A percentile compares a stretch with the other conserved stretches of the same genome.
phyloP scores from a whole-genome alignment of 306 rosid genomes.

The Hippophae gyantsensis region DNA sequence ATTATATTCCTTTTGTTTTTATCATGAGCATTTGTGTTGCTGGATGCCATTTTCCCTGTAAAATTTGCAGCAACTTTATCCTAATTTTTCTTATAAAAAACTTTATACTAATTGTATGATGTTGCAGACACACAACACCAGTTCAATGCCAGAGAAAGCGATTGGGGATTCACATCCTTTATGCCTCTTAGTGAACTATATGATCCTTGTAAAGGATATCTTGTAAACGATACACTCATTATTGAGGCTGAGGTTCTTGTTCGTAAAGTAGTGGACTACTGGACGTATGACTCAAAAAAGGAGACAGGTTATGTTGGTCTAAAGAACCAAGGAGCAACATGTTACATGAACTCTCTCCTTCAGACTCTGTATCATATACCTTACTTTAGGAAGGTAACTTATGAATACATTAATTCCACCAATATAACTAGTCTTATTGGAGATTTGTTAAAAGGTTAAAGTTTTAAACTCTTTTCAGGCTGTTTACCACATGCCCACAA shows the following conservation, averaged over 20 bases:
- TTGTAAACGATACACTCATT: not conserved
- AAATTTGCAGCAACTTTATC: no score
- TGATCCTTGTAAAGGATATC: constrained; percentile 8
- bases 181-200: constrained; percentile 5
- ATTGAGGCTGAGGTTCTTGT: constrained; percentile 21
- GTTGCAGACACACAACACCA: not conserved
- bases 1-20: no score
- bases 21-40: no score
- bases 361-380: constrained; percentile 91
- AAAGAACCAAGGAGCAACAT: constrained; percentile 95
- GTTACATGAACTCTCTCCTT: constrained; percentile 96
- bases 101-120: not conserved
- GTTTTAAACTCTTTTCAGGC: constrained; percentile 48
- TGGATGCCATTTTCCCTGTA: no score
- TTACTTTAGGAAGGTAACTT: constrained; percentile 74
- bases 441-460: constrained; percentile 3
- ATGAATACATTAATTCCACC: constrained; percentile 5
- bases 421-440: constrained; percentile 2
- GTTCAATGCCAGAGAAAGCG: constrained; percentile 1
- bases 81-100: not conserved
- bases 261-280: constrained; percentile 70
- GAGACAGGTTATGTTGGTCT: constrained; percentile 94
- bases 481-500: constrained; percentile 93
- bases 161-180: constrained; percentile 2
- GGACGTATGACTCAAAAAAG: constrained; percentile 86